Evolutionary conservation across 192 early-diverging fungal genomes (phyloP).

Genomic region (Umbelopsis vinacea): DNA sequence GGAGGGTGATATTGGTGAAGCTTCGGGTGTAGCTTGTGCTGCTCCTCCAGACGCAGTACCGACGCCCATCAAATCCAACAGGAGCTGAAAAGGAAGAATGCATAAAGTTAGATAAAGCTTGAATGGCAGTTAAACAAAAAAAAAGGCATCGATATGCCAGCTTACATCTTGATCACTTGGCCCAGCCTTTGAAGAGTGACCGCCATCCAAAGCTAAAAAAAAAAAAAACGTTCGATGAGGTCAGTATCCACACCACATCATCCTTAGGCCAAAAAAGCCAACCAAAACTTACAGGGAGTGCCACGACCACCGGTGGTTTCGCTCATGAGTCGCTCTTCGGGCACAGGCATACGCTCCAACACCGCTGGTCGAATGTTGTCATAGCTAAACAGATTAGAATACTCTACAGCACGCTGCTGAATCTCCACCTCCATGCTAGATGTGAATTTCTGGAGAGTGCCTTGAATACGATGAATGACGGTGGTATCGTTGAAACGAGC

Average conservation of each 20-base stretch:
- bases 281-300: conserved; percentile 23
- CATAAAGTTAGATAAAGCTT: conserved; percentile 28
- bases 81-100: conserved; percentile 42
- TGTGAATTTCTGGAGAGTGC: conserved; percentile 62
- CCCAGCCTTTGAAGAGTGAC: conserved; percentile 32
- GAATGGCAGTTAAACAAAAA: conserved; percentile 31
- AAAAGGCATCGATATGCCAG: conserved; percentile 31
- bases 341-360: conserved; percentile 94
- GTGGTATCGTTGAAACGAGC: conserved; percentile 69
- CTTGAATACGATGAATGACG: conserved; percentile 57
- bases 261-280: not conserved
- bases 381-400: conserved; percentile 77
- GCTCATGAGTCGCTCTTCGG: conserved; percentile 55
- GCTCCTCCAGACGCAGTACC: conserved; percentile 53
- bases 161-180: conserved; percentile 60
- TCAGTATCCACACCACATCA: no score
- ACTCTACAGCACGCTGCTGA: conserved; percentile 95
- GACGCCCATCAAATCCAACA: conserved; percentile 76
- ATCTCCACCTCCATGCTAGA: conserved; percentile 87
- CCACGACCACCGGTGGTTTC: conserved; percentile 25
- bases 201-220: conserved; percentile 11
- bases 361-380: conserved; percentile 73
- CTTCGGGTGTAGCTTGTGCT: conserved; percentile 20
- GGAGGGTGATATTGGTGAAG: conserved; percentile 32
- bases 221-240: not conserved